Evolutionary conservation across 2,329 filamentous ascomycete species (phyloP).

Genomic region (Conoideocrella luteorostrata): DNA sequence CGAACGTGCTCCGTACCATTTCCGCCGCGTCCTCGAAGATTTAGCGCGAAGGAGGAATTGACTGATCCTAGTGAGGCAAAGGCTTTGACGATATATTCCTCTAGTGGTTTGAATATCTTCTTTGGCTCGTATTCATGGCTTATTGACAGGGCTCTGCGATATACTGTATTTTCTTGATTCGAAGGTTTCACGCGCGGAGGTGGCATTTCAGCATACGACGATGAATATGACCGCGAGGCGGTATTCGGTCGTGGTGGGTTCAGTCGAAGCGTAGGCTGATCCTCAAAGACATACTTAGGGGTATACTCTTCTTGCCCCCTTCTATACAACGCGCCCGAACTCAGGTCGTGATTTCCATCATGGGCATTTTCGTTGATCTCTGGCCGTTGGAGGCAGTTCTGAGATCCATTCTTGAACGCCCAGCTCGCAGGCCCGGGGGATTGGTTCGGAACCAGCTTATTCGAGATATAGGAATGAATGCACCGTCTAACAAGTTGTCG

Average conservation of each 20-base stretch:
- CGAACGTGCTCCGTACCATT: constrained; percentile 19
- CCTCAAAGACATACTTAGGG: constrained; percentile 27
- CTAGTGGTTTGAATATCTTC: constrained; percentile 65
- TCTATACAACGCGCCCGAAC: background rate
- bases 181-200: constrained; percentile 14
- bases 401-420: background rate
- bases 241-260: constrained; percentile 21
- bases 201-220: constrained; percentile 36
- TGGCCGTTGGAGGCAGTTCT: background rate
- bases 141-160: constrained; percentile 14
- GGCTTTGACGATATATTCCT: constrained; percentile 67
- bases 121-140: constrained; percentile 34
- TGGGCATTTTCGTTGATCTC: background rate
- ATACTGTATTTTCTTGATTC: constrained; percentile 12
- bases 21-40: constrained; percentile 27
- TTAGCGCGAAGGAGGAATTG: constrained; percentile 67
- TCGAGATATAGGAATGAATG: constrained; percentile 24
- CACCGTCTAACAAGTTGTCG: constrained; percentile 27
- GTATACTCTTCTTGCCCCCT: constrained; percentile 1
- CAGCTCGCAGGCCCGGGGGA: background rate
- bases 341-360: background rate
- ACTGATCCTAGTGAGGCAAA: constrained; percentile 65
- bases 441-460: constrained; percentile 15
- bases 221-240: constrained; percentile 34
- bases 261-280: constrained; percentile 30